A percentile compares a stretch with the other conserved stretches of the same genome.
These are phyloP conservation scores for Exutisphaerella laricina DNA, from an alignment of 2,329 filamentous ascomycete genomes.

Conservation along the genomic window DNA sequence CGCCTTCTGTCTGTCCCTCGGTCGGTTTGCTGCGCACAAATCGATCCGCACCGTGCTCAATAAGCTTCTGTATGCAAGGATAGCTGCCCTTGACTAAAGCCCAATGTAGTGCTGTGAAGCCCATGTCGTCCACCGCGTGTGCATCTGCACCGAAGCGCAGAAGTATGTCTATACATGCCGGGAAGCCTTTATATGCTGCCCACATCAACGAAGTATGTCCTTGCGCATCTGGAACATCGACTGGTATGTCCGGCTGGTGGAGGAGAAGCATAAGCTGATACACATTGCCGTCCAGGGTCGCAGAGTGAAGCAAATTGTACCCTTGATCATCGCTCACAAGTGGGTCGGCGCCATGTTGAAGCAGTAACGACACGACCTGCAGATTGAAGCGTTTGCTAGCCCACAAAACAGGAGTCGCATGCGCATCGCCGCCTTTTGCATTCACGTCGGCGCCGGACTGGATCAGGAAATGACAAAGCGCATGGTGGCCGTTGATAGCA, in stretches of 20 bases:
- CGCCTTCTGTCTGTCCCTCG: constrained; percentile 56
- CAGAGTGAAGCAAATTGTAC: constrained; percentile 96
- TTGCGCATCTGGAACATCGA: constrained; percentile 83
- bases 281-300: constrained; percentile 94
- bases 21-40: constrained; percentile 70
- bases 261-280: constrained; percentile 82
- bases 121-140: constrained; percentile 82
- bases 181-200: constrained; percentile 96
- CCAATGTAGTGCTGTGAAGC: constrained; percentile 94
- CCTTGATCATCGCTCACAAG: constrained; percentile 89
- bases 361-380: constrained; percentile 88
- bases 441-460: constrained; percentile 85
- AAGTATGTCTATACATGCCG: constrained; percentile 85
- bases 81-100: constrained; percentile 88
- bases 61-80: constrained; percentile 82
- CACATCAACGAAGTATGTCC: constrained; percentile 97
- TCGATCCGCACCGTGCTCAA: constrained; percentile 92
- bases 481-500: constrained; percentile 97
- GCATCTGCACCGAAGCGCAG: constrained; percentile 93
- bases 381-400: constrained; percentile 95
- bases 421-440: constrained; percentile 87
- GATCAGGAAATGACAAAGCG: constrained; percentile 92
- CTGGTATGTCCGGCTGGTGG: constrained; percentile 82
- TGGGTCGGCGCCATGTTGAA: constrained; percentile 87
- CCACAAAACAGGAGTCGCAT: constrained; percentile 94